Base-by-base conservation (phyloP, 2,329 filamentous ascomycete species). In the Anthostomella pinea region DNA sequence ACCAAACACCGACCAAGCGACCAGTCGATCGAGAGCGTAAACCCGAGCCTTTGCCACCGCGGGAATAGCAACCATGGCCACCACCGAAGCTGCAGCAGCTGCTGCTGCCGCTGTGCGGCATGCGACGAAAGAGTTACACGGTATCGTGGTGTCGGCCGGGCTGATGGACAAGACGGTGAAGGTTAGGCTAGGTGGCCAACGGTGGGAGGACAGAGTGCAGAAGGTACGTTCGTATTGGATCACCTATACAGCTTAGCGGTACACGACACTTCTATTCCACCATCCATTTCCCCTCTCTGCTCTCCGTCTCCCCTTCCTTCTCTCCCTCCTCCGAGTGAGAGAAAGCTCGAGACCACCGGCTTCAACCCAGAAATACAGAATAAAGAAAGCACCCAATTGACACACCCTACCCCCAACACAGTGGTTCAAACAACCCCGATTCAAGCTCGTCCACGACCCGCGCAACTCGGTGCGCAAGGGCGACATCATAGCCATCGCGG, bases 141-240 rank as follows among this genome's bases (percentile, higher is more conserved):
- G 84, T 45, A 78, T 91, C 25, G 87, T 91, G 16, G 77, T 90
- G 32, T 87, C 85, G 26, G 80, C 85, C 6, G 87, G 86, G 14
- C 73, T 82, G 41, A 89, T 89, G 83, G 66, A 79, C 41, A 86
- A 83, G 64, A 89, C 85, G 3, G 84, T 89, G 39, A 89, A 86
- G 64, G 86, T 90, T 45, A 77, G 81, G 48, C 73, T 90, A 10
- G 81, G 83, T 33, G 76, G 73, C 10, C 77, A 81, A 57, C 75
- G 78, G 58, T 91, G 83, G 82, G 85, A 90, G 59, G 74, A 73
- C 41, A 71, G 75, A 45, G 75, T 91, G 36, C 73, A 81, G 58
- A 91, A 91, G 72, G 85, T 87, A 59, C 28, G 43, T 32, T 29
- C n/a, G 8, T 23, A 20, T 18, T 22, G 8, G 11, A 28, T 11